Evolutionary conservation across 495 filamentous ascomycete genomes (phyloP).

Genomic region (Penicillium lividum): DNA sequence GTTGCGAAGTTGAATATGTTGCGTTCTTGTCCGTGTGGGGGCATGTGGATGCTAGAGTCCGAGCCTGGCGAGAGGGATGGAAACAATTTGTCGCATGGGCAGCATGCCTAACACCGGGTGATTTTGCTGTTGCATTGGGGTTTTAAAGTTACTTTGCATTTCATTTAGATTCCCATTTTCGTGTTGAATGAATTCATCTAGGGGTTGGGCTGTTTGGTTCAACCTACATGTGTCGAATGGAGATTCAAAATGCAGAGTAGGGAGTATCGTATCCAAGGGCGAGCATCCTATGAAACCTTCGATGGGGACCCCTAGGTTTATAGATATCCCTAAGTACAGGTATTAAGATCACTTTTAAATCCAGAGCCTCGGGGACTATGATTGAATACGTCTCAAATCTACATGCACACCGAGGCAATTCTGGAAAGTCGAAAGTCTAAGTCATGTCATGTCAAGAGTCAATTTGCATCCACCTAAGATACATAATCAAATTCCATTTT

Average conservation of each 20-base stretch:
- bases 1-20: constrained; percentile 42
- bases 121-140: constrained; percentile 1
- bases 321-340: neutral
- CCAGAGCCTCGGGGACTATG: neutral
- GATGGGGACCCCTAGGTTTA: too few species aligned
- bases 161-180: constrained; percentile 7
- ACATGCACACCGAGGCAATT: neutral
- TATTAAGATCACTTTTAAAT: neutral
- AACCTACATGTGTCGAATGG: neutral
- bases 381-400: neutral
- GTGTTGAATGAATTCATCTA: neutral
- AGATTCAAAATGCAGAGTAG: neutral
- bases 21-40: constrained; percentile 47
- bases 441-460: constrained; percentile 48
- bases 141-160: neutral
- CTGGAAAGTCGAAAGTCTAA: constrained; percentile 8
- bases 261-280: too few species aligned
- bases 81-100: constrained; percentile 1
- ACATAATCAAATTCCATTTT: constrained; percentile 46
- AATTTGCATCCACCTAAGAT: constrained; percentile 50
- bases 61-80: constrained; percentile 13
- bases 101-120: constrained; percentile 1
- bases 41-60: constrained; percentile 43
- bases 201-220: neutral
- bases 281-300: too few species aligned